These are phyloP conservation scores for Vigna hirtella DNA, from an alignment of 306 rosid species.

Conservation along the genomic window DNA sequence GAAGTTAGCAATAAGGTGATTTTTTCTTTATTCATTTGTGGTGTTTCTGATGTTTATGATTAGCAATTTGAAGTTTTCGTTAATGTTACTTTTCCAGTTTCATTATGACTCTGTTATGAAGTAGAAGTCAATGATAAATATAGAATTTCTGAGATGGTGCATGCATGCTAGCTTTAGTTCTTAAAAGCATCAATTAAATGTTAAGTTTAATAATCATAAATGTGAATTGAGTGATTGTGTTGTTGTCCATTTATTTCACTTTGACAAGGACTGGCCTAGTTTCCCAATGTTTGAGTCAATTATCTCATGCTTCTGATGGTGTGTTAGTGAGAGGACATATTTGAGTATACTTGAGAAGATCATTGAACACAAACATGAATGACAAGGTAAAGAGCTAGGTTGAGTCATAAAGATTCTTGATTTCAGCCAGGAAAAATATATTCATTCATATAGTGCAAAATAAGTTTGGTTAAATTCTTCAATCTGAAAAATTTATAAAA, in stretches of 20 bases:
- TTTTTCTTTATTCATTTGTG: background rate
- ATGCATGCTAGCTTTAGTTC: slow-evolving; percentile 19
- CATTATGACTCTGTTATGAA: background rate
- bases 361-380: background rate
- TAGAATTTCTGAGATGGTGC: background rate
- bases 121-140: background rate
- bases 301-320: background rate
- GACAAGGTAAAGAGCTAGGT: background rate
- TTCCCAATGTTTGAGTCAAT: background rate
- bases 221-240: background rate
- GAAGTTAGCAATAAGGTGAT: slow-evolving; percentile 48
- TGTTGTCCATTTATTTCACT: too few relatives aligned
- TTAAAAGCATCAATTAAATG: background rate
- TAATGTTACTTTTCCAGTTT: background rate
- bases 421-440: background rate
- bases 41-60: background rate
- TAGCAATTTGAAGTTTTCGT: background rate
- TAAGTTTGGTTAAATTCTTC: too few relatives aligned
- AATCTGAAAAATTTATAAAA: too few relatives aligned
- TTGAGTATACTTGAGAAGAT: background rate
- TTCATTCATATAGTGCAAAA: background rate
- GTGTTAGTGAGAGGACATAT: background rate
- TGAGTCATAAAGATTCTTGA: background rate
- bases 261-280: background rate
- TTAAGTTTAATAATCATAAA: background rate